A percentile compares a stretch with the other conserved stretches of the same genome.
Evolutionary conservation across 2,329 filamentous ascomycete species (phyloP).

Genomic region (Fusarium xylarioides): DNA sequence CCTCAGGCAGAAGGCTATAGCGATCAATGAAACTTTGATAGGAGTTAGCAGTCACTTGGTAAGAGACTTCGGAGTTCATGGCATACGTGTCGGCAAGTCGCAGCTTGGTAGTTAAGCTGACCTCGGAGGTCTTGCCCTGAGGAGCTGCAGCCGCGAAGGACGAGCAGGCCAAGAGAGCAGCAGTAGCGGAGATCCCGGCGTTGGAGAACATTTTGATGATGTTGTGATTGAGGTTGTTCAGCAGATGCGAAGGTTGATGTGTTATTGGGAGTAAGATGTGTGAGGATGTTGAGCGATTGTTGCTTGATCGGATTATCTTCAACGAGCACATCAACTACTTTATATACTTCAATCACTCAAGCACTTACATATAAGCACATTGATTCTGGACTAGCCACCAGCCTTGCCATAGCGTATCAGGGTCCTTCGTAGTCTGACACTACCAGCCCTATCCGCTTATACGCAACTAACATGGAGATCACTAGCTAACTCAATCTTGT

Average conservation of each 20-base stretch:
- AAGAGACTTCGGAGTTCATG: neutral
- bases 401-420: neutral
- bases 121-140: constrained; percentile 17
- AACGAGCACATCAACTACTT: neutral
- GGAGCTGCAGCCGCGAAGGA: constrained; percentile 44
- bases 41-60: neutral
- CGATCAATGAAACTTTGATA: constrained; percentile 51
- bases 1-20: constrained; percentile 53
- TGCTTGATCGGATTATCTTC: neutral
- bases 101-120: constrained; percentile 50
- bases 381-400: no score
- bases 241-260: neutral
- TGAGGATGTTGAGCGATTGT: neutral
- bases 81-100: constrained; percentile 50
- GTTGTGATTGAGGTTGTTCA: neutral
- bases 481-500: neutral
- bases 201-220: constrained; percentile 8
- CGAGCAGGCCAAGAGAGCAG: constrained; percentile 52
- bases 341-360: neutral
- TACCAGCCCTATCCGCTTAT: neutral
- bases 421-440: neutral
- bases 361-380: fast-evolving
- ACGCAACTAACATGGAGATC: neutral
- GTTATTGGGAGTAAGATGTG: neutral
- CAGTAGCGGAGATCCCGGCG: neutral